phyloP scores from a whole-genome alignment of 176 grass and related monocot genomes.

The Zoysia japonica region DNA sequence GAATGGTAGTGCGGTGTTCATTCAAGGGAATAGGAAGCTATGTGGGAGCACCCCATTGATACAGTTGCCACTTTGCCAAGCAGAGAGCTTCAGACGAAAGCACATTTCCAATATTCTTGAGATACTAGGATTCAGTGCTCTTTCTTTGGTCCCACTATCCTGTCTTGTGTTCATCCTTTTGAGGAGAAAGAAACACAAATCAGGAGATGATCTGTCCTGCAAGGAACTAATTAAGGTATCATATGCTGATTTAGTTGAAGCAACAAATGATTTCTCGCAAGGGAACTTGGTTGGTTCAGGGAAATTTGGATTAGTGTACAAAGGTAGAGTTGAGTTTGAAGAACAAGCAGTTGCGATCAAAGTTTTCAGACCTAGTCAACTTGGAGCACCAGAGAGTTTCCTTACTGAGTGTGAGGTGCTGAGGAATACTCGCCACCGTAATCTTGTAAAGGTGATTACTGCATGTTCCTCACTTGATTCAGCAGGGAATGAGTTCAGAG shows the following conservation, averaged over 20 bases:
- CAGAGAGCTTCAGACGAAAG: neutral
- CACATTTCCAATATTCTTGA: neutral
- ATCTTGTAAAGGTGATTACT: slow-evolving; percentile 43
- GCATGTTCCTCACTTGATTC: slow-evolving; percentile 27
- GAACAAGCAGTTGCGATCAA: slow-evolving; percentile 27
- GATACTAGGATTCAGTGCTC: neutral
- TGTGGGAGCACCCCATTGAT: neutral
- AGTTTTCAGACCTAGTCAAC: slow-evolving; percentile 33
- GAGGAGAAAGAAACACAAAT: neutral
- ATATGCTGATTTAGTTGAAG: slow-evolving; percentile 18
- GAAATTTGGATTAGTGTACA: slow-evolving; percentile 47
- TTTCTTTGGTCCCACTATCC: neutral
- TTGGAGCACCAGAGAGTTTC: slow-evolving; percentile 20
- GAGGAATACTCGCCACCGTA: slow-evolving; percentile 43
- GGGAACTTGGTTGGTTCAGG: slow-evolving; percentile 32
- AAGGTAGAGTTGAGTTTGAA: neutral
- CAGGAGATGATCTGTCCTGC: neutral
- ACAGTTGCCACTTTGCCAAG: slow-evolving; percentile 16
- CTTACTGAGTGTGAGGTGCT: slow-evolving; percentile 41
- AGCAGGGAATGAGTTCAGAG: slow-evolving; percentile 46
- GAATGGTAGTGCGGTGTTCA: neutral
- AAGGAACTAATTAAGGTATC: slow-evolving; percentile 19
- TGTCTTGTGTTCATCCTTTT: neutral
- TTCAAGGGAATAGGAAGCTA: slow-evolving; percentile 30
- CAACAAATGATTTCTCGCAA: slow-evolving; percentile 36